A percentile compares a stretch with the other conserved stretches of the same genome.
Conservation (phyloP, 257 asterid genomes). For the Henckelia pumila region DNA sequence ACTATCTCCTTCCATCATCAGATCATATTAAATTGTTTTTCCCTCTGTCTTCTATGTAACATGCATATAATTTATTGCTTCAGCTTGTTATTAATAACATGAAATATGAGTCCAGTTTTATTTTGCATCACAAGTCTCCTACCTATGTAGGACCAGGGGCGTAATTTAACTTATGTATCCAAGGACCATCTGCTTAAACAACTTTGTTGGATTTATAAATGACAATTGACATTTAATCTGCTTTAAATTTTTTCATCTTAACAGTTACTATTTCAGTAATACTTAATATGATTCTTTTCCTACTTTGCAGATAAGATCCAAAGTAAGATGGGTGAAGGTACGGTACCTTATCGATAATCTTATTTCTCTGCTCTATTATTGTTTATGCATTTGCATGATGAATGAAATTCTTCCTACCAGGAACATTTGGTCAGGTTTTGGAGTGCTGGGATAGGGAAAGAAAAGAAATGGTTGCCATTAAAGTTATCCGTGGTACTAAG, state of each 20-base stretch:
- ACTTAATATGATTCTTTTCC: not conserved
- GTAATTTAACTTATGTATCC: not conserved
- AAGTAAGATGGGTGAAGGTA: conserved; percentile 96
- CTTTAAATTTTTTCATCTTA: not conserved
- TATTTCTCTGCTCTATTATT: not conserved
- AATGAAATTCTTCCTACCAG: conserved; percentile 27
- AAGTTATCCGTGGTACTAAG: conserved; percentile 77
- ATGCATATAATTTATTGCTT: not conserved
- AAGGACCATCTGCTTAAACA: not conserved
- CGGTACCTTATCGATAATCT: not conserved
- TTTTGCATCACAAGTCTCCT: not conserved
- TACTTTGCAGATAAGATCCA: conserved; percentile 69
- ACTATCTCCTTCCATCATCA: conserved; percentile 52
- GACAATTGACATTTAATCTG: not conserved
- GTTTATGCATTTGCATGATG: not conserved
- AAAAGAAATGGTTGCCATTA: conserved; percentile 85
- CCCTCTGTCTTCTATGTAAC: not conserved
- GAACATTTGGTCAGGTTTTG: conserved; percentile 92
- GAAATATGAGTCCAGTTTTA: not conserved
- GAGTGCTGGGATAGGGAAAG: conserved; percentile 91
- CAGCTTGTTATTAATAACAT: not conserved
- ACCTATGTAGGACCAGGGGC: not conserved
- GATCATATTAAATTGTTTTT: conserved; percentile 26
- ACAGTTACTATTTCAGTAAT: not conserved
- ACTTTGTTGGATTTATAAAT: not conserved